Base-by-base conservation (phyloP, 2,329 filamentous ascomycete genomes). In the Blastomyces emzantsi region DNA sequence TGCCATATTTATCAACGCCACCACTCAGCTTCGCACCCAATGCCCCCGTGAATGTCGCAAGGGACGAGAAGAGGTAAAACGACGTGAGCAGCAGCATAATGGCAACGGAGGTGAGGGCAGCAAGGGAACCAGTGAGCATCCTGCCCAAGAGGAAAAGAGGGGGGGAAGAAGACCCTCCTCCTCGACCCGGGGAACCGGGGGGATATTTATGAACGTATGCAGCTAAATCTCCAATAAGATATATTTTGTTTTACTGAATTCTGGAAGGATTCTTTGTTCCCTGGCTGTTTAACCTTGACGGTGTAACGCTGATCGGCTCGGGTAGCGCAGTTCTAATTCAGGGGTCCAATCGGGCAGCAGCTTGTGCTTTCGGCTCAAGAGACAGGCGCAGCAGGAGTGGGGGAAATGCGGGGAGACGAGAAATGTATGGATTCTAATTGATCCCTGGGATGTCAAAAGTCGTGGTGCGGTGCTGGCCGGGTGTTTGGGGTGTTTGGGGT, bases 11-110 rank as follows among this genome's bases (percentile, higher is more conserved):
- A 25, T 19, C 9, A 19, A 17, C 41, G 3, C 15, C 3, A 28
- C n/a, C 15, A 15, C 61, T 25, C 4, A 19, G 9, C 11, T 33
- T 30, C n/a, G n/a, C 39, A 49, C 45, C 54, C 17, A 28, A 41
- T 11, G 64, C 64, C 28, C 52, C 62, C 43, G 55, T 59, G 15
- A 67, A 45, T 33, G 45, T 51, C 28, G 63, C 49, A 56, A 68
- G 47, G 39, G 64, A 65, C 8, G 65, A 63, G 43, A 67, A 62
- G 30, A 66, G 54, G 28, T 64, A 67, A 36, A 68, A 63, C 15
- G 55, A 63, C n/a, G 60, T 57, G 52, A 64, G 58, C 15, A 67
- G 45, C 36, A 66, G 36, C 36, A 65, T 49, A 13, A 63, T 55
- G 25, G 63, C 57, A 33, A 60, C 62, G 2, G 62, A 57, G 43